A percentile compares a stretch with the other conserved stretches of the same genome.
Evolutionary conservation across 2,329 filamentous ascomycete genomes (phyloP).

Genomic region (Diaporthe sp.): DNA sequence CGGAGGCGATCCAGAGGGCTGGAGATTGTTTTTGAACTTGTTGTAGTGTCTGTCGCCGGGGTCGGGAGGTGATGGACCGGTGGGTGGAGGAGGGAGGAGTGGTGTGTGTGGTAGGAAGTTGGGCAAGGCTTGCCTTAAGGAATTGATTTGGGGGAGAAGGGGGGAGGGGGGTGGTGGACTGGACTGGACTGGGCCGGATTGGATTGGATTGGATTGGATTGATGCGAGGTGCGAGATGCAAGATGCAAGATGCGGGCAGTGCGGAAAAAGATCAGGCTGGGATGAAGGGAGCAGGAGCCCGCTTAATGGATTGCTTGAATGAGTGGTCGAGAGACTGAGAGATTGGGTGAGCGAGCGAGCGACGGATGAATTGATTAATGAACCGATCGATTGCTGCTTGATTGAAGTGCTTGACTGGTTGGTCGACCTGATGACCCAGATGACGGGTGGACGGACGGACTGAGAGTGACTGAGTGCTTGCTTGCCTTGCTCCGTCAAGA

Average conservation of each 20-base stretch:
- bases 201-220: slow-evolving; percentile 17
- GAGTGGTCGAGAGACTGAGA: neutral
- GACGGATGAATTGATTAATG: slow-evolving; percentile 20
- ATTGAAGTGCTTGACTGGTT: neutral
- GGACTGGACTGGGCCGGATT: neutral
- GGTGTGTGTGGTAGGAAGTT: slow-evolving; percentile 10
- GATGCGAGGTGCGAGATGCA: slow-evolving; percentile 31
- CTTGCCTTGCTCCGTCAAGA: slow-evolving; percentile 4
- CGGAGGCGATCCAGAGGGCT: slow-evolving; percentile 14
- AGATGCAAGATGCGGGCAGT: slow-evolving; percentile 31
- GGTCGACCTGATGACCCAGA: neutral
- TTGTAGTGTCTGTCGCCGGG: slow-evolving; percentile 13
- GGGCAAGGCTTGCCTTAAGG: slow-evolving; percentile 34
- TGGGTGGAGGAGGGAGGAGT: slow-evolving; percentile 25
- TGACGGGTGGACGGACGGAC: slow-evolving; percentile 3
- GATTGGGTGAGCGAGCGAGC: neutral
- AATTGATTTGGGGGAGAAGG: slow-evolving; percentile 22
- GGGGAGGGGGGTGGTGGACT: slow-evolving; percentile 7
- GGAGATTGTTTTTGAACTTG: slow-evolving; percentile 24
- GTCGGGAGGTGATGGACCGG: slow-evolving; percentile 23
- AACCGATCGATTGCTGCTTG: slow-evolving; percentile 14
- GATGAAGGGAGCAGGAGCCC: slow-evolving; percentile 9
- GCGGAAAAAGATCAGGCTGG: slow-evolving; percentile 21
- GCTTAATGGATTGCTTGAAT: neutral
- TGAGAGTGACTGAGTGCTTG: neutral